Evolutionary conservation across 2,329 filamentous ascomycete genomes (phyloP).

Genomic region (Colletotrichum theobromicola): DNA sequence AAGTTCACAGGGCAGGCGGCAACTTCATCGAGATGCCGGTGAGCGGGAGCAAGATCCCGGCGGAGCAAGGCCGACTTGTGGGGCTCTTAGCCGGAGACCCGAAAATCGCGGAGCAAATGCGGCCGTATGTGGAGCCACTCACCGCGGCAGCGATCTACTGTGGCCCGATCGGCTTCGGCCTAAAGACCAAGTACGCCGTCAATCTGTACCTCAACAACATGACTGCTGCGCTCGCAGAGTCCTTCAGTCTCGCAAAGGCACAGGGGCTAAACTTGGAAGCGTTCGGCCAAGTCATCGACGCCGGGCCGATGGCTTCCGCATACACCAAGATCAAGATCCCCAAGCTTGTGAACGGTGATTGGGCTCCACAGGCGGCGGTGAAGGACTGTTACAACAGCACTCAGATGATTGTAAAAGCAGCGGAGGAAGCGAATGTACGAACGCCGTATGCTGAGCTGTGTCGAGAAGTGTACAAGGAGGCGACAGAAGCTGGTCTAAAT

Average conservation of each 20-base stretch:
- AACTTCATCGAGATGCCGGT: slow-evolving; percentile 39
- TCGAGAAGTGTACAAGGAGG: slow-evolving; percentile 27
- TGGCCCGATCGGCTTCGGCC: slow-evolving; percentile 33
- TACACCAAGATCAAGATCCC: slow-evolving; percentile 33
- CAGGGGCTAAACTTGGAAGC: slow-evolving; percentile 35
- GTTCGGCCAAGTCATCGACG: slow-evolving; percentile 32
- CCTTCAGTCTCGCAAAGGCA: slow-evolving; percentile 34
- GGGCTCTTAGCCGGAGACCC: slow-evolving; percentile 36
- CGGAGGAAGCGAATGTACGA: slow-evolving; percentile 17
- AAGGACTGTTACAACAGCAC: slow-evolving; percentile 36
- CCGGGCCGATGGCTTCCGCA: slow-evolving; percentile 33
- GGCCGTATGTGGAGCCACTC: slow-evolving; percentile 9
- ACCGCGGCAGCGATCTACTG: slow-evolving; percentile 36
- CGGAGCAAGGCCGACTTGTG: slow-evolving; percentile 35
- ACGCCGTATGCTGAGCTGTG: slow-evolving; percentile 28
- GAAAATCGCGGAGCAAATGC: slow-evolving; percentile 27
- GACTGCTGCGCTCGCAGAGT: slow-evolving; percentile 35
- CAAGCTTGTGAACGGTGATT: slow-evolving; percentile 33
- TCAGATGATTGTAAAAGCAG: slow-evolving; percentile 30
- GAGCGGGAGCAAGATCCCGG: slow-evolving; percentile 37
- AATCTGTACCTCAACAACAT: slow-evolving; percentile 34
- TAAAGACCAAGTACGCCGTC: slow-evolving; percentile 36
- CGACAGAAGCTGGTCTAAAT: slow-evolving; percentile 25
- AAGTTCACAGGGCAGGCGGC: slow-evolving; percentile 29
- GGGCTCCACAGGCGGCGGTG: slow-evolving; percentile 32